Evolutionary conservation across 352 stramenopile species (phyloP).

Genomic region (Peronosclerospora sorghi): DNA sequence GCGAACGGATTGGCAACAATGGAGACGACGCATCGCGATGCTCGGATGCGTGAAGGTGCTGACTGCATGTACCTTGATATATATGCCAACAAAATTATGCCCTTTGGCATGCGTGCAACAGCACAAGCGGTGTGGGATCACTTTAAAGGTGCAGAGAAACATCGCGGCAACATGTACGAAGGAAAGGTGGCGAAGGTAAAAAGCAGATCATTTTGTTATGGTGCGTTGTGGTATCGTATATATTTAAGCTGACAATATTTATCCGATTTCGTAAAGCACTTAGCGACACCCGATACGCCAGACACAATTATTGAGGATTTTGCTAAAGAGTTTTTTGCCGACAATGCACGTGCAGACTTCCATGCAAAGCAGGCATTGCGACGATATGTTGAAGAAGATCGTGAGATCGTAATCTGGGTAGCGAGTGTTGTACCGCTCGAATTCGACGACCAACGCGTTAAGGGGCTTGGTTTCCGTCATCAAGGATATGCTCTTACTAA

Average conservation of each 20-base stretch:
- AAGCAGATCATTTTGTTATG: neutral
- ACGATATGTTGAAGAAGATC: conserved; percentile 28
- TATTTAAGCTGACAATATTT: conserved; percentile 5
- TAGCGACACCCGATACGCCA: conserved; percentile 20
- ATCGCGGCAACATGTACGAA: conserved; percentile 31
- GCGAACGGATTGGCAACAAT: conserved; percentile 25
- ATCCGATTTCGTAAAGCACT: conserved; percentile 18
- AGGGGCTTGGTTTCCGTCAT: conserved; percentile 29
- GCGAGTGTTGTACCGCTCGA: conserved; percentile 29
- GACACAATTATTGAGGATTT: conserved; percentile 36
- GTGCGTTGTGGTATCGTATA: neutral
- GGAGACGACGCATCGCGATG: conserved; percentile 27
- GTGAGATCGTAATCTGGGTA: conserved; percentile 36
- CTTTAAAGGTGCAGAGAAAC: conserved; percentile 31
- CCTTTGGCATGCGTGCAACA: conserved; percentile 30
- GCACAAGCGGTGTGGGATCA: conserved; percentile 32
- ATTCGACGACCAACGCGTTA: conserved; percentile 27
- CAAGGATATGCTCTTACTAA: conserved; percentile 35
- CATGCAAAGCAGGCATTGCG: conserved; percentile 26
- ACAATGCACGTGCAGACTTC: conserved; percentile 31
- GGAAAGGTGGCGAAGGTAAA: conserved; percentile 29
- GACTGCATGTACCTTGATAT: conserved; percentile 38
- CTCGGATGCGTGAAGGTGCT: conserved; percentile 25
- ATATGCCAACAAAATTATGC: conserved; percentile 32
- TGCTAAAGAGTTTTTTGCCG: conserved; percentile 24